phyloP scores from a whole-genome alignment of 441 rosid species.

The Syzygium malaccense region DNA sequence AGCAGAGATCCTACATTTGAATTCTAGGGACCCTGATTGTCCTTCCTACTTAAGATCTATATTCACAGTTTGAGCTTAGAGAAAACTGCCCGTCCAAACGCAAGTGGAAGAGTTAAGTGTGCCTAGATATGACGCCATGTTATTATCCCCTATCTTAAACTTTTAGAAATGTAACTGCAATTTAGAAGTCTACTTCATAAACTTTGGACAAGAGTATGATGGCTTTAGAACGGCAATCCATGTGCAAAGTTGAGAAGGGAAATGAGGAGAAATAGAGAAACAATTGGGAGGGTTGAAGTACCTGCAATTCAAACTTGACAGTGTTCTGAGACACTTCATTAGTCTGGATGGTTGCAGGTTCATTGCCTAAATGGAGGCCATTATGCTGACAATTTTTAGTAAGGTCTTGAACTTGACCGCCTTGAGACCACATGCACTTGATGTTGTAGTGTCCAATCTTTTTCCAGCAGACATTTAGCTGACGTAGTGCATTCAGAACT shows the following conservation, averaged over 20 bases:
- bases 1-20: not conserved
- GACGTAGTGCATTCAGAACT: slow-evolving; percentile 75
- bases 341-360: not conserved
- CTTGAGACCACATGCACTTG: slow-evolving; percentile 8
- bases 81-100: not conserved
- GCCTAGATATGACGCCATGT: not conserved
- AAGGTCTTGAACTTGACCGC: not conserved
- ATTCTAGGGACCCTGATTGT: not conserved
- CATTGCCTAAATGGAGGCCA: not conserved
- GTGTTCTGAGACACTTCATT: not conserved
- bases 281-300: not conserved
- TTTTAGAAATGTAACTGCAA: not conserved
- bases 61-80: not conserved
- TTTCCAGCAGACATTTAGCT: slow-evolving; percentile 91
- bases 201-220: not conserved
- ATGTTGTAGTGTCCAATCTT: slow-evolving; percentile 88
- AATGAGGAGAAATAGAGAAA: not conserved
- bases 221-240: not conserved
- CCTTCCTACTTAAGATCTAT: not conserved
- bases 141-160: not conserved
- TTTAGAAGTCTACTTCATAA: not conserved
- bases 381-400: not conserved
- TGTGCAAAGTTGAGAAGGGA: not conserved
- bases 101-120: not conserved
- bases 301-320: slow-evolving; percentile 11